phyloP scores from a whole-genome alignment of 352 stramenopile genomes.

The Phytophthora chlamydospora region DNA sequence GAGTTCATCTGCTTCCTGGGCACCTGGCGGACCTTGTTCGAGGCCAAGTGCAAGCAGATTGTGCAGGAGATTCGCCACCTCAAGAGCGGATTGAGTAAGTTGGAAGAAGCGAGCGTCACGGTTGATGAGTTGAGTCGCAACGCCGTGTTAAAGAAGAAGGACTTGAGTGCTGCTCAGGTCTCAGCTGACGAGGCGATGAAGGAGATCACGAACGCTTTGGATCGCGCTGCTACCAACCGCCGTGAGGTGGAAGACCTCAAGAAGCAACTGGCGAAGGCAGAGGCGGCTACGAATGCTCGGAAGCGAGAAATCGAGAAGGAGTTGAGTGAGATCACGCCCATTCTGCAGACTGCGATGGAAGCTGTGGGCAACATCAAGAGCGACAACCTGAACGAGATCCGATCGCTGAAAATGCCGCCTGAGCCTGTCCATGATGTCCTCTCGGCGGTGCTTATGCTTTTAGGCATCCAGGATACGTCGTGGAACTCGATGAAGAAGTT shows the following conservation, averaged over 20 bases:
- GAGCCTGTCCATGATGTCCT: slow-evolving; percentile 96
- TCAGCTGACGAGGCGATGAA: slow-evolving; percentile 95
- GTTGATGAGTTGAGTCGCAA: slow-evolving; percentile 92
- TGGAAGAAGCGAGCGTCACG: slow-evolving; percentile 90
- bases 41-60: slow-evolving; percentile 82
- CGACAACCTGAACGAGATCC: slow-evolving; percentile 96
- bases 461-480: slow-evolving; percentile 95
- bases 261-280: slow-evolving; percentile 87
- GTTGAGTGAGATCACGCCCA: slow-evolving; percentile 90
- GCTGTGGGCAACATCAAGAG: slow-evolving; percentile 95
- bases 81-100: slow-evolving; percentile 89
- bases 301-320: slow-evolving; percentile 95
- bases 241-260: slow-evolving; percentile 93
- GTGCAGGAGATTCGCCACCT: slow-evolving; percentile 89
- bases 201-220: slow-evolving; percentile 94
- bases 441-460: slow-evolving; percentile 94
- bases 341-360: slow-evolving; percentile 92
- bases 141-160: slow-evolving; percentile 89
- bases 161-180: slow-evolving; percentile 87
- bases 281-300: slow-evolving; percentile 88
- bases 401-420: slow-evolving; percentile 94
- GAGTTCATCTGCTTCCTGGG: slow-evolving; percentile 89
- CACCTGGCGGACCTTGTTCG: slow-evolving; percentile 81
- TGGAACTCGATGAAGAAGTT: slow-evolving; percentile 99
- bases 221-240: slow-evolving; percentile 86